Conservation (phyloP, 345 rosid species). For the Abelmoschus esculentus region DNA sequence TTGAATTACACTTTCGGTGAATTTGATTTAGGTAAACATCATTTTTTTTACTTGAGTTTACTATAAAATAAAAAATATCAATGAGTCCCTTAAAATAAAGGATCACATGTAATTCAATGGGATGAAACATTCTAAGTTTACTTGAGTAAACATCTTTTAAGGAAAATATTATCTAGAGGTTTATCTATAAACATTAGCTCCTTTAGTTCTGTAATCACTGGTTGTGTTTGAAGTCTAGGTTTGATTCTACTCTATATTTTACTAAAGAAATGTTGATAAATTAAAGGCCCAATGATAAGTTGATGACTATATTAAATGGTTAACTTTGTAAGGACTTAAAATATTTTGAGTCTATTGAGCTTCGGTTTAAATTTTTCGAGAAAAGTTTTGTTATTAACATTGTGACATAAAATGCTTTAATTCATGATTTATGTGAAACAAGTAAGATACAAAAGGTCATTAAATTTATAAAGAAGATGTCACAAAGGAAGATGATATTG, state of each 20-base stretch:
- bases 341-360: slow-evolving; percentile 44
- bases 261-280: slow-evolving; percentile 55
- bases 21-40: too few relatives aligned
- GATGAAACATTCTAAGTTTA: too few relatives aligned
- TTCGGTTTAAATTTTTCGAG: slow-evolving; percentile 43
- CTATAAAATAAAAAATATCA: too few relatives aligned
- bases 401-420: slow-evolving; percentile 63
- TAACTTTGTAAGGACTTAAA: slow-evolving; percentile 55
- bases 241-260: slow-evolving; percentile 42
- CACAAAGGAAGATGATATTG: slow-evolving; percentile 36
- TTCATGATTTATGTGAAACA: slow-evolving; percentile 60
- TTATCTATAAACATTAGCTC: slow-evolving; percentile 40
- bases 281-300: slow-evolving; percentile 51
- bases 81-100: too few relatives aligned
- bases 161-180: slow-evolving; percentile 54
- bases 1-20: too few relatives aligned
- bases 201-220: slow-evolving; percentile 44
- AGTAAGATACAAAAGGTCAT: slow-evolving; percentile 48
- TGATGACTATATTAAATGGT: slow-evolving; percentile 48
- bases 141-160: slow-evolving; percentile 36
- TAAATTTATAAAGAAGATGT: slow-evolving; percentile 46
- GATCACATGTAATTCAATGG: too few relatives aligned
- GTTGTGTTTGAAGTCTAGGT: slow-evolving; percentile 40
- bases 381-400: slow-evolving; percentile 40
- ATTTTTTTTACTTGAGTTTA: too few relatives aligned